Percentiles rank a stretch among this genome's conserved stretches.
Conservation (phyloP, 768 basidiomycete species). For the Collybia nuda region DNA sequence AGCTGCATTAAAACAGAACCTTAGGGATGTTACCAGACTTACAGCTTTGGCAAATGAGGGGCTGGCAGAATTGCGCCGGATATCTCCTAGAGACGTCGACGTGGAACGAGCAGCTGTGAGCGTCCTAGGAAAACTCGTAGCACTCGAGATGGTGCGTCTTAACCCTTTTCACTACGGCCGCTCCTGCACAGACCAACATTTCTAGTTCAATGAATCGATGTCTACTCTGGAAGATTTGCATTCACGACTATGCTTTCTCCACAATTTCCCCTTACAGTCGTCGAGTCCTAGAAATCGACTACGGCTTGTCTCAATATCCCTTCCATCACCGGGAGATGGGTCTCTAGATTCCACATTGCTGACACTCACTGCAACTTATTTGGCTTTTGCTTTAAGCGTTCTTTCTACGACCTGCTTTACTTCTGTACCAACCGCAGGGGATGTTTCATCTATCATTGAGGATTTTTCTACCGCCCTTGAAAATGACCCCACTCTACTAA, state of each 20-base stretch:
- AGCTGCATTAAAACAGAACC: slow-evolving; percentile 21
- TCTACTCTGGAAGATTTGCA: slow-evolving; percentile 46
- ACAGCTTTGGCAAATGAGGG: slow-evolving; percentile 41
- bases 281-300: slow-evolving; percentile 9
- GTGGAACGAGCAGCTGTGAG: slow-evolving; percentile 75
- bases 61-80: slow-evolving; percentile 43
- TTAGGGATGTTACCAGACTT: slow-evolving; percentile 31
- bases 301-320: slow-evolving; percentile 43
- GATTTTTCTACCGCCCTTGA: slow-evolving; percentile 30
- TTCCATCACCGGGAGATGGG: slow-evolving; percentile 25
- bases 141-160: slow-evolving; percentile 67
- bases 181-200: background rate
- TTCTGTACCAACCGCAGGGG: background rate
- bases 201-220: slow-evolving; percentile 56
- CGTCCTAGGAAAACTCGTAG: slow-evolving; percentile 63
- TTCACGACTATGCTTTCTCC: slow-evolving; percentile 35
- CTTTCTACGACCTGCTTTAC: slow-evolving; percentile 25
- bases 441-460: slow-evolving; percentile 1
- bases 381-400: slow-evolving; percentile 51
- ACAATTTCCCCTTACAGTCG: slow-evolving; percentile 15
- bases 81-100: slow-evolving; percentile 51
- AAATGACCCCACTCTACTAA: slow-evolving; percentile 35
- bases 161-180: background rate
- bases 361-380: slow-evolving; percentile 59
- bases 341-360: slow-evolving; percentile 35